Conservation (phyloP, 257 asterid genomes). For the Capsicum chinense region DNA sequence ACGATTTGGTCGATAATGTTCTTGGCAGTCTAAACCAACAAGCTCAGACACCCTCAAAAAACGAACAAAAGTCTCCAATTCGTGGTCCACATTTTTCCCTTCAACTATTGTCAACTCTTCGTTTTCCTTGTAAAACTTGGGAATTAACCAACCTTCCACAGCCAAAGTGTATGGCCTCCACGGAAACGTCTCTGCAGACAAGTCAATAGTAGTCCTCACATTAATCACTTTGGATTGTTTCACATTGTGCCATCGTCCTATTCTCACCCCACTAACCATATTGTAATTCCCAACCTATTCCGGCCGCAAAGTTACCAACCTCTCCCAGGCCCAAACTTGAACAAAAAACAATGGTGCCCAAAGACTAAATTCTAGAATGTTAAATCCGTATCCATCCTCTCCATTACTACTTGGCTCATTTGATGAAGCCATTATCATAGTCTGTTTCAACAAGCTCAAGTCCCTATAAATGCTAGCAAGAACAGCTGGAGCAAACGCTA, state of each 20-base stretch:
- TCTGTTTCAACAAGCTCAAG: slow-evolving; percentile 39
- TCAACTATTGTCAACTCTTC: slow-evolving; percentile 30
- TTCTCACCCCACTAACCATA: slow-evolving; percentile 30
- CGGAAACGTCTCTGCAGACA: slow-evolving; percentile 36
- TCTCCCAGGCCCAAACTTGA: slow-evolving; percentile 63
- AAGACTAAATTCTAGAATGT: slow-evolving; percentile 30
- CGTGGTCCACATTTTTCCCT: slow-evolving; percentile 25
- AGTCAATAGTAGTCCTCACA: slow-evolving; percentile 41
- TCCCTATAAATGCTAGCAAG: slow-evolving; percentile 52
- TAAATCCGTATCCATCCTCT: background rate
- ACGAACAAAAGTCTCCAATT: slow-evolving; percentile 34
- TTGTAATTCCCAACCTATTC: slow-evolving; percentile 30
- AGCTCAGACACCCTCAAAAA: slow-evolving; percentile 42
- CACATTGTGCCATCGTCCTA: slow-evolving; percentile 41
- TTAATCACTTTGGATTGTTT: slow-evolving; percentile 31
- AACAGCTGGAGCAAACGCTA: slow-evolving; percentile 53
- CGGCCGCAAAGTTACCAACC: slow-evolving; percentile 40
- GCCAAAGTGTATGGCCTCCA: slow-evolving; percentile 48
- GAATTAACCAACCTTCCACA: slow-evolving; percentile 39
- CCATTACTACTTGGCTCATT: background rate
- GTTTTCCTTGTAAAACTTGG: slow-evolving; percentile 38
- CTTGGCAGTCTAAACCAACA: slow-evolving; percentile 45
- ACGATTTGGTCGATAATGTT: slow-evolving; percentile 46
- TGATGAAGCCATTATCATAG: slow-evolving; percentile 33
- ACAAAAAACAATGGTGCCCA: slow-evolving; percentile 44